phyloP scores from a whole-genome alignment of 345 rosid genomes.

The Melaleuca alternifolia region DNA sequence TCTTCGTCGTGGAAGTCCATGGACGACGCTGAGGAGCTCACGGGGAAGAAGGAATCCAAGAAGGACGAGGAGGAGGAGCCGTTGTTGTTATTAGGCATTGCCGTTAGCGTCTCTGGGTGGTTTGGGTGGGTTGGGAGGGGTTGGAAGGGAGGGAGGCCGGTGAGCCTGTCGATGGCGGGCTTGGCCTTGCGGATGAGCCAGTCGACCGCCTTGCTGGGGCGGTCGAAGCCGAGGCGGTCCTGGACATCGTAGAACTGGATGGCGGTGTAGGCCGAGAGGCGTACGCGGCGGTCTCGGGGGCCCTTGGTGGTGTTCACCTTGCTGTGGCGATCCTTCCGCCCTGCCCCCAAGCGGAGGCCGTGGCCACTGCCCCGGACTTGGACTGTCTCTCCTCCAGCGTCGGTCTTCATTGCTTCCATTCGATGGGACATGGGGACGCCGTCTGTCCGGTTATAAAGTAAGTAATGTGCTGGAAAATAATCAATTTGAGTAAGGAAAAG shows the following conservation, averaged over 20 bases:
- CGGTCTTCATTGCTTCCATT: conserved; percentile 24
- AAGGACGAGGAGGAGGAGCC: conserved; percentile 8
- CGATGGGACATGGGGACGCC: not conserved
- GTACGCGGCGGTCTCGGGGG: conserved; percentile 70
- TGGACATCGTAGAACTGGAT: conserved; percentile 88
- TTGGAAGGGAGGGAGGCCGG: conserved; percentile 36
- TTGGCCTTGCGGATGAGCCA: conserved; percentile 85
- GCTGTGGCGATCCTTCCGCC: conserved; percentile 83
- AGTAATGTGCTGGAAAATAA: not conserved
- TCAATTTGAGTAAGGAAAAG: not conserved
- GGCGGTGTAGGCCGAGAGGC: conserved; percentile 78
- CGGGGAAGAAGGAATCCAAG: conserved; percentile 37
- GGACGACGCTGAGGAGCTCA: conserved; percentile 32
- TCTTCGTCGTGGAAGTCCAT: conserved; percentile 37
- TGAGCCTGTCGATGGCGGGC: conserved; percentile 65
- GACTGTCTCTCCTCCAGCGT: conserved; percentile 49
- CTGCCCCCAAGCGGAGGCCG: conserved; percentile 47
- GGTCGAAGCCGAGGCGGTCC: conserved; percentile 76
- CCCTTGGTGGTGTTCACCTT: conserved; percentile 77
- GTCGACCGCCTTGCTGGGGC: conserved; percentile 88
- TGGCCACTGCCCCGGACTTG: conserved; percentile 66
- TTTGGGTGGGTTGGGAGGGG: conserved; percentile 23
- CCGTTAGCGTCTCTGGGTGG: conserved; percentile 29
- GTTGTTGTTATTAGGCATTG: conserved; percentile 17
- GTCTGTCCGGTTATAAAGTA: not conserved